These are phyloP conservation scores for Starmerella geochares DNA, from an alignment of 805 yeast genomes.

Conservation along the genomic window DNA sequence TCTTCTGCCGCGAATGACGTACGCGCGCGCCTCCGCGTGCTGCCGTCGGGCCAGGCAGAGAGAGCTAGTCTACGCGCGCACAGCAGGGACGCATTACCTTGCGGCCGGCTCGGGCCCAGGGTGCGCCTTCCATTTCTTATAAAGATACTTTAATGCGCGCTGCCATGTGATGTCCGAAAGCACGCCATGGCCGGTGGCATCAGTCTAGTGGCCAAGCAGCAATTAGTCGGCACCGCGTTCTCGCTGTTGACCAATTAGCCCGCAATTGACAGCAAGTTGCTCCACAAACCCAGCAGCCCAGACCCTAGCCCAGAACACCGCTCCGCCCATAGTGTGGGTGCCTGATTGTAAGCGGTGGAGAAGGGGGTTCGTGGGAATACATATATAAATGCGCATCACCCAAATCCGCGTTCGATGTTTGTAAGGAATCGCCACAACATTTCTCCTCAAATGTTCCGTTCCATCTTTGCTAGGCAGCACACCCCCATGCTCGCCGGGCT, in stretches of 20 bases:
- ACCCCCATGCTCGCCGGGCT: conserved; percentile 32
- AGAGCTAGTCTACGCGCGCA: no score
- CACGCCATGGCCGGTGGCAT: background rate
- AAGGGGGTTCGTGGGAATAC: background rate
- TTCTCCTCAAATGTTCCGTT: conserved; percentile 9
- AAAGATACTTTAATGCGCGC: no score
- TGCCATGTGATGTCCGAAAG: background rate
- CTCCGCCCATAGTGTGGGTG: conserved; percentile 3
- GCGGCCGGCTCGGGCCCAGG: no score
- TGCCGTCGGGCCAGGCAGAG: no score
- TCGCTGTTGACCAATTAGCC: background rate
- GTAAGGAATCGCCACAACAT: background rate
- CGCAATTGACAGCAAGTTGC: background rate
- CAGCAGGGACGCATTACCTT: no score
- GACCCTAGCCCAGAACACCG: background rate
- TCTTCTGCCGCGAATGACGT: background rate
- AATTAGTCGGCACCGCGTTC: background rate
- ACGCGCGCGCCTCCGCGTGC: background rate
- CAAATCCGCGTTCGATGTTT: background rate
- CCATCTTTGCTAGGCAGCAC: conserved; percentile 12
- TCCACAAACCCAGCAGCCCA: conserved; percentile 1
- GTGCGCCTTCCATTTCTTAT: no score
- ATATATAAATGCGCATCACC: background rate
- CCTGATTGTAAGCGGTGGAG: background rate
- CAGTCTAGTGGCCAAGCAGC: background rate